Conservation (phyloP, 208 protist genomes). For the Trypanosomatidae sp. region DNA sequence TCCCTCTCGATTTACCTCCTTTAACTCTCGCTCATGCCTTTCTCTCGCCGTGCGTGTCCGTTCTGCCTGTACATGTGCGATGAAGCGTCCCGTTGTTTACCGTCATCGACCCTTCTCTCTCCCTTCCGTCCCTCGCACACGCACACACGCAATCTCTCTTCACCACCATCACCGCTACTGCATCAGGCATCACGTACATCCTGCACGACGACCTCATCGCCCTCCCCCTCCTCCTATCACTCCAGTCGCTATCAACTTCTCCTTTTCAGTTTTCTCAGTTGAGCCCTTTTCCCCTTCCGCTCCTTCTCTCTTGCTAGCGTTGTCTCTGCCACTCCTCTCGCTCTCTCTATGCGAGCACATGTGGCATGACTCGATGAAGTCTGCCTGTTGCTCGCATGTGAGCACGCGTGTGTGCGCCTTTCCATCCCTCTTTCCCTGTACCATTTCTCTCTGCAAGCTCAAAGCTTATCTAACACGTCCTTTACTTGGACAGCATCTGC, state of each 20-base stretch:
- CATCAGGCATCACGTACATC: background rate
- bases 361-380: background rate
- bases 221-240: conserved; percentile 6
- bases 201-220: background rate
- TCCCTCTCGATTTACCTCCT: background rate
- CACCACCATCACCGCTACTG: background rate
- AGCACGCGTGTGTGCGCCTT: background rate
- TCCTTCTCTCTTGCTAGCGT: conserved; percentile 6
- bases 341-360: background rate
- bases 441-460: background rate
- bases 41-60: background rate
- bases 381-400: background rate
- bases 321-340: background rate
- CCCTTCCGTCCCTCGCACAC: background rate
- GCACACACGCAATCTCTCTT: background rate
- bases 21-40: background rate
- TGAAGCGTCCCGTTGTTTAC: background rate
- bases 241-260: background rate
- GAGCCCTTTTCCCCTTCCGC: conserved; percentile 13
- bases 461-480: background rate
- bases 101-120: conserved; percentile 6
- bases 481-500: background rate
- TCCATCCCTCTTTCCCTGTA: background rate
- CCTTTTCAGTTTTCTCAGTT: background rate
- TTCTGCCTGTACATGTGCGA: no score